Percentiles rank a stretch among this genome's conserved stretches.
Evolutionary conservation across 805 yeast genomes (phyloP).

Genomic region (Myxozyma lipomycoides): DNA sequence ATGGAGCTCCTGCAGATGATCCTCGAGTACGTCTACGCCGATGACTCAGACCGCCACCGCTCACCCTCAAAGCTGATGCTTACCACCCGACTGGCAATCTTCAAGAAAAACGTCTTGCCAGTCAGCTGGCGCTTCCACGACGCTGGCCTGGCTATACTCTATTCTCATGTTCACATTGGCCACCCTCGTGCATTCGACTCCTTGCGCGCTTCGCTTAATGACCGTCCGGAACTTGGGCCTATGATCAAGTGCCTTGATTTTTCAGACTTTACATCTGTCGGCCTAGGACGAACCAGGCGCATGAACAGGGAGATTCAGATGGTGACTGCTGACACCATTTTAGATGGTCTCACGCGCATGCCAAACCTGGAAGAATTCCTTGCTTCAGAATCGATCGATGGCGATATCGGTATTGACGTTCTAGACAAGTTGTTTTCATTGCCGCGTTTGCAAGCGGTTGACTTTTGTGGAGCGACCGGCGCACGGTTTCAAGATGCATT

Average conservation of each 20-base stretch:
- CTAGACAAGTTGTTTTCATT: constrained; percentile 54
- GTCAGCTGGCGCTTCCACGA: constrained; percentile 34
- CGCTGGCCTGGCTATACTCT: constrained; percentile 38
- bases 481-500: constrained; percentile 58
- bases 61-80: constrained; percentile 2
- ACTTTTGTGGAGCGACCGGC: constrained; percentile 85
- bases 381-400: constrained; percentile 81
- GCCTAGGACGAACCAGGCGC: constrained; percentile 80
- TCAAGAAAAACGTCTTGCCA: constrained; percentile 27
- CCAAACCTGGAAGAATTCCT: constrained; percentile 73
- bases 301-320: constrained; percentile 90
- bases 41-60: constrained; percentile 10
- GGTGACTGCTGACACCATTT: constrained; percentile 72
- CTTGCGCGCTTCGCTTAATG: constrained; percentile 45
- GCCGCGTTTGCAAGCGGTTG: constrained; percentile 61
- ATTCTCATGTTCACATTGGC: constrained; percentile 51
- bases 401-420: constrained; percentile 64
- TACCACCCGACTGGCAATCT: constrained; percentile 20
- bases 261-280: constrained; percentile 82
- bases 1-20: constrained; percentile 17
- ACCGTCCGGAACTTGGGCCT: constrained; percentile 49
- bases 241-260: constrained; percentile 77
- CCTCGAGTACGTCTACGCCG: constrained; percentile 11
- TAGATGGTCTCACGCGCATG: constrained; percentile 53
- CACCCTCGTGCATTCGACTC: constrained; percentile 76